Base-by-base conservation (phyloP, 2,329 filamentous ascomycete species). In the Alternaria ethzedia region DNA sequence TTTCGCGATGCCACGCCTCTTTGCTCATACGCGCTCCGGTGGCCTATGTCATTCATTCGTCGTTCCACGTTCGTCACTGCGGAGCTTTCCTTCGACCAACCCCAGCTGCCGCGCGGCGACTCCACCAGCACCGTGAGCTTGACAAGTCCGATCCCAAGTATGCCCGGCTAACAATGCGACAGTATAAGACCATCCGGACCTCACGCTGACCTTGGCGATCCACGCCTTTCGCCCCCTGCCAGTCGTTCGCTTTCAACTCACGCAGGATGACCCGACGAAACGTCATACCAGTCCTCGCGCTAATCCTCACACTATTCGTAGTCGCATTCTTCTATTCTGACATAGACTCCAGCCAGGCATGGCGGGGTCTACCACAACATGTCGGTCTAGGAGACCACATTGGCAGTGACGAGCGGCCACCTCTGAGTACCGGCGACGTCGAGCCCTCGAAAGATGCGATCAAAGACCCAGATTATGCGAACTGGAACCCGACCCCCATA, bases 321-420 rank as follows among this genome's bases (percentile, higher is more conserved):
- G 70, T 82, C 61, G 71, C 81, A 59, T 80, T 83, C 68, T 74
- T 83, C 59, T 81, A 81, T 63, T 78, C 79, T 28, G 75, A 69
- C 56, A 66, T 71, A 20, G 68, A 73, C 17, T 67, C 71, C 13
- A 75, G 73, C 45, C 73, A 79, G 49, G 74, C 78, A 65, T 82
- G 79, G 79, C 74, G 70, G 30, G 71, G 72, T 2, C 54, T 83
- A 23, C 82, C 82, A 21, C 80, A 83, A 63, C 71, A 78, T 45
- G 64, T 83, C 32, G 80, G 80, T 15, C 59, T 83, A 7, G 80
- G 80, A n/a, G 79, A 82, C 15, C 72, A 76, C 43, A 49, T 78
- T 49, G 69, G 62, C 54, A 67, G 56, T 50, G 36, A 68, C 55
- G 57, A 55, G 61, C 44, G 46, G 41, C 59, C 70, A 43, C 50